These are phyloP conservation scores for Rhizopogon salebrosus DNA, from an alignment of 768 basidiomycete genomes.

Conservation along the genomic window DNA sequence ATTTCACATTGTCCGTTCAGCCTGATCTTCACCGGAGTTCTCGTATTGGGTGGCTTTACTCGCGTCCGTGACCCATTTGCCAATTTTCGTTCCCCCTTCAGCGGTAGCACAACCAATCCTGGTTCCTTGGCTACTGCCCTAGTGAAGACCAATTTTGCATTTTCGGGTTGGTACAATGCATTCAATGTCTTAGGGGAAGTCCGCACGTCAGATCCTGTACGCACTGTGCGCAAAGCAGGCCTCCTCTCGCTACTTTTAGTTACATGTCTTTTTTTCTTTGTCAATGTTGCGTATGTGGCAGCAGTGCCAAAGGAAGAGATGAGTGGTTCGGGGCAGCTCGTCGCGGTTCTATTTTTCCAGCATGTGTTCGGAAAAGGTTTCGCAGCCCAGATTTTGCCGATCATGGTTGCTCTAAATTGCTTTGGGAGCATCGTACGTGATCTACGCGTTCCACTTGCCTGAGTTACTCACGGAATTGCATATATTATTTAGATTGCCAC, in stretches of 20 bases:
- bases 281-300: slow-evolving; percentile 35
- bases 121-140: slow-evolving; percentile 23
- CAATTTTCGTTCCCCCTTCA: slow-evolving; percentile 26
- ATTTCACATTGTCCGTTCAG: slow-evolving; percentile 9
- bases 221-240: slow-evolving; percentile 41
- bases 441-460: slow-evolving; percentile 5
- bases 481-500: neutral
- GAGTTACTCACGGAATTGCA: neutral
- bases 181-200: slow-evolving; percentile 44
- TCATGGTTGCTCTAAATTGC: slow-evolving; percentile 35
- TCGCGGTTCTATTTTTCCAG: slow-evolving; percentile 46
- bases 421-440: slow-evolving; percentile 32
- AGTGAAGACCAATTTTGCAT: slow-evolving; percentile 25
- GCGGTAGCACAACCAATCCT: slow-evolving; percentile 18
- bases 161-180: slow-evolving; percentile 34
- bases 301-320: slow-evolving; percentile 42
- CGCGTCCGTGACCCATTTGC: slow-evolving; percentile 20
- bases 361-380: slow-evolving; percentile 40
- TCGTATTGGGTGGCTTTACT: slow-evolving; percentile 22
- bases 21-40: slow-evolving; percentile 19
- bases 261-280: slow-evolving; percentile 43
- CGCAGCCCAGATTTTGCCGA: slow-evolving; percentile 30
- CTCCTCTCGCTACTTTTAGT: slow-evolving; percentile 41
- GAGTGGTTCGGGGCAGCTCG: slow-evolving; percentile 36
- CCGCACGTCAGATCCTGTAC: slow-evolving; percentile 32